Evolutionary conservation across 2,329 filamentous ascomycete species (phyloP), one percentile per base, ranked within the genome.

Genomic region (Lasiodiplodia citricola): DNA sequence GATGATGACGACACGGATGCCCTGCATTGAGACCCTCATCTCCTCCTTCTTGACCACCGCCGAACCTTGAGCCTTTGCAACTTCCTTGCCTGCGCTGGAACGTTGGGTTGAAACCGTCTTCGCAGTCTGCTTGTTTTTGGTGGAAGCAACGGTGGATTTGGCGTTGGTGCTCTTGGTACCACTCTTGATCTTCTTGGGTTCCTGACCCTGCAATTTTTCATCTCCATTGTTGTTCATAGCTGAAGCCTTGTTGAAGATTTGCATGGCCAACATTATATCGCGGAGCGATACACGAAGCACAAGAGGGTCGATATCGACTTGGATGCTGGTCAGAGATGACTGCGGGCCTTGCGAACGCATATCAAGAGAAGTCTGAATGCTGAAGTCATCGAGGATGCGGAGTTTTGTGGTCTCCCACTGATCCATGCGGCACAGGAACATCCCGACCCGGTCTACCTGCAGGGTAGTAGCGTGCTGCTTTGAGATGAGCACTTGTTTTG

Each of bases 381-480:
- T 97, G 78, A 99, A 99, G 79, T 99, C 94, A 76, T 99, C 96
- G 38, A 99, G 88, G 70, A 99, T 97, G 21, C 96, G 90, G 57
- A 99, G 86, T 47, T 93, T 89, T 51, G 91, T 94, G 3, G 92
- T 94, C 73, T 99, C 95, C 73, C 98, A 98, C 71, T 90, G 92
- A 79, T 99, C 96, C 96, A 99, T 99, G 14, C 96, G 92, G 77
- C 96, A 99, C 38, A 99, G 81, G 79, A 97, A 99, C 96, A 99
- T 99, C 73, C 96, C 96, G 66, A 98, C 88, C 76, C 98, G 91
- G 8, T 93, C 94, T 2, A 99, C 89, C 76, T 99, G 95, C 76
- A 99, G 87, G 0, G 96, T 97, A 73, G 96, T 87, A 10, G 95
- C 93, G 82, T 98, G 93, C 78, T 99, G 96, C 74, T 97, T 92